Base-by-base conservation (phyloP, 345 rosid species). In the Populus alba region DNA sequence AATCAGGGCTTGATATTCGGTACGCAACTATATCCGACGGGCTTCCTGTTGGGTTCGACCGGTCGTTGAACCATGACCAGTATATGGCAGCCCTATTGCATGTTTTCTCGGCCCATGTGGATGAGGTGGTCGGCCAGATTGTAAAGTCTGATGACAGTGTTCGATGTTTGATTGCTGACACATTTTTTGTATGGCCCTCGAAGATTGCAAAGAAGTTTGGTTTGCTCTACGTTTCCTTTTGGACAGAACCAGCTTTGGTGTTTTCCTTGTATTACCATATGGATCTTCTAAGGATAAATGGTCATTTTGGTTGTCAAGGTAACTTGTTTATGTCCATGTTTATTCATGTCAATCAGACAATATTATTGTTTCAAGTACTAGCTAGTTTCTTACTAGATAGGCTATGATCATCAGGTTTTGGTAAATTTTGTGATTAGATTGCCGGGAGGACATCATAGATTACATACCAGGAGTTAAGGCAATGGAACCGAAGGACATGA, bases 161-260 rank as follows among this genome's bases (percentile, higher is more conserved):
- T n/a, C 85, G 77, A 72, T 90, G 89, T 62, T 74, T 94, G 85
- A 87, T 94, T 39, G 86, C 89, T 1, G 97, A 94, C 68, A 90
- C 96, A 2, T 92, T 91, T 83, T 91, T 75, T 16, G 96, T 88
- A 0, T 91, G 97, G 97, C 88, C 96, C 20, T 89, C 94, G 2
- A 74, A 81, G 84, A 81, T 92, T 38, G 92, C 97, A 0, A 83
- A 74, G 73, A 94, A 91, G 80, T 87, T 86, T 29, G 86, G 90
- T 7, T 85, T 91, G 79, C 82, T 92, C 23, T 78, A 87, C 80
- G 86, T 94, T 49, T 91, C 98, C 2, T 91, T 89, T 77, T 94
- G 98, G 97, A 92, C 96, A 3, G 93, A 94, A 81, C 87, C 97
- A 67, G 97, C 97, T 77, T 70, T 91, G 71, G 97, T 91, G 22